Base-by-base conservation (phyloP, 805 yeast species). In the Spathaspora girioi region DNA sequence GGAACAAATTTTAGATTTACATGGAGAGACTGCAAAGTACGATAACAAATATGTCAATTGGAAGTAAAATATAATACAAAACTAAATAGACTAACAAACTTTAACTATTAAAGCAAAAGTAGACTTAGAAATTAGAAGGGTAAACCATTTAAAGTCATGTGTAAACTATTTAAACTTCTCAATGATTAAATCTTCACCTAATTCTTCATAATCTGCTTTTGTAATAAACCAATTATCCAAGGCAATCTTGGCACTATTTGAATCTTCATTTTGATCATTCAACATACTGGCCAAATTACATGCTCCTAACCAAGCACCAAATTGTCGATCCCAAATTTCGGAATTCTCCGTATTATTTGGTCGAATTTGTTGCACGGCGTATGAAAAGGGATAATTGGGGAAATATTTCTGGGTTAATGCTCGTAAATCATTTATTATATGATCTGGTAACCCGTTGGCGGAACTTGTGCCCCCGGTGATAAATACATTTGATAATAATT, bases 231-330 rank as follows among this genome's bases (percentile, higher is more conserved):
- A 72, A 57, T 71, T 71, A 54, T 75, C 78, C 52, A 69, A 65
- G 49, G 77, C 79, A 47, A 72, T 68, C 47, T 65, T 67, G 46
- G 59, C 65, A 32, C 65, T 57, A 50, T 63, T 61, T 1, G 63
- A 52, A 26, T 62, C 60, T 15, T 60, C 65, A 40, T 53, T 55
- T 38, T 58, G 59, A 38, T 76, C 83, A 51, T 82, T 84, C 46
- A 85, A 80, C 74, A 82, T 76, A 43, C 80, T 77, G 12, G 87
- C 83, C 57, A 86, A 74, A 55, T 83, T 83, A 51, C 84, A 79
- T 0, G 90, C 89, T n/a, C 91, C 91, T 29, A 84, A 68, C 91
- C 91, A 85, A 20, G 79, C 73, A 47, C 85, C 81, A 56, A 75
- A 79, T 55, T 76, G 80, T 54, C 84, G 76, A 54, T 86, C 90